phyloP scores from a whole-genome alignment of 1,139 yeast genomes.

The Geotrichum cucujoidarum region DNA sequence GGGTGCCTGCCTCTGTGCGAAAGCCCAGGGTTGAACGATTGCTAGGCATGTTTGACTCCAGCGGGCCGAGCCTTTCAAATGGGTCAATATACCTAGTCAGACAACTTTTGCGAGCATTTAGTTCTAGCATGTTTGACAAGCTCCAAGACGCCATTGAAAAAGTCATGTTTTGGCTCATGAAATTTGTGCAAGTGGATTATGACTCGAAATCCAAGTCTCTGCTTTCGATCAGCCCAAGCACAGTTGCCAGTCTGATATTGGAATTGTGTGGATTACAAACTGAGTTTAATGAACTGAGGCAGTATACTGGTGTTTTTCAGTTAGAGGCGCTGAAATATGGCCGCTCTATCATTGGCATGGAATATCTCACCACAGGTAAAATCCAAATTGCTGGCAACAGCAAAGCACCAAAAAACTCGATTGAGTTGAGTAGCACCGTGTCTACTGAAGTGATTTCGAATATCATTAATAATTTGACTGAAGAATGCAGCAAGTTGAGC shows the following conservation, averaged over 20 bases:
- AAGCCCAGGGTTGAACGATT: constrained; percentile 10
- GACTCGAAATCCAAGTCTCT: not conserved
- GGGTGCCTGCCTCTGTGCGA: constrained; percentile 1
- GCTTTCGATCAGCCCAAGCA: constrained; percentile 7
- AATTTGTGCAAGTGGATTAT: constrained; percentile 7
- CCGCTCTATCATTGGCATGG: not conserved
- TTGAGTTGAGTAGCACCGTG: not conserved
- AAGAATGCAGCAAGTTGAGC: not conserved
- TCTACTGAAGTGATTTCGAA: constrained; percentile 3
- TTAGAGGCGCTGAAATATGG: constrained; percentile 1
- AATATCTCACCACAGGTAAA: constrained; percentile 7
- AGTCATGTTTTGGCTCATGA: constrained; percentile 10
- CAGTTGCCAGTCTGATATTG: constrained; percentile 4
- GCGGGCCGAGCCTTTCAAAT: constrained; percentile 16
- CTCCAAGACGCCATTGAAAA: constrained; percentile 6
- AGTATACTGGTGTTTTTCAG: constrained; percentile 6
- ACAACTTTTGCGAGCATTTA: constrained; percentile 4
- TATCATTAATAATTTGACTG: constrained; percentile 1
- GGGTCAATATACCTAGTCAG: constrained; percentile 10
- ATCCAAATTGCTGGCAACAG: not conserved
- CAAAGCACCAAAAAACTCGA: not conserved
- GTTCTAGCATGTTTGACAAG: constrained; percentile 4
- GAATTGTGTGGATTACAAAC: constrained; percentile 5
- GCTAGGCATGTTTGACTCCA: constrained; percentile 15
- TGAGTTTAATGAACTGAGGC: not conserved